Percentiles rank a stretch among this genome's conserved stretches.
phyloP scores from a whole-genome alignment of 305 asterid species.

The Galium porrigens region DNA sequence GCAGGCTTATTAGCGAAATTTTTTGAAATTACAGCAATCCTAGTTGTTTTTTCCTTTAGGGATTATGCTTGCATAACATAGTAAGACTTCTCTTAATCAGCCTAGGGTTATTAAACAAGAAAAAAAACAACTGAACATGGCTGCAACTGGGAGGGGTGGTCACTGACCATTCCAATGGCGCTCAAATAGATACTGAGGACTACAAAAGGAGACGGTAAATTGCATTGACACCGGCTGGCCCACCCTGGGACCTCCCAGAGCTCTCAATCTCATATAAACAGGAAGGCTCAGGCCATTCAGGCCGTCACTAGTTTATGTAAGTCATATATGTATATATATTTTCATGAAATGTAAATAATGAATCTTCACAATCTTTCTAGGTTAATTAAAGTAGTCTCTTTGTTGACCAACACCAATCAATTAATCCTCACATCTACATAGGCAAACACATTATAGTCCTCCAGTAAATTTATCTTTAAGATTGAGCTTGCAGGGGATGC shows the following conservation, averaged over 20 bases:
- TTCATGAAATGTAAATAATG: neutral
- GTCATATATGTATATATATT: neutral
- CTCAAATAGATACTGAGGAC: too few species aligned
- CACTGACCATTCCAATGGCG: too few species aligned
- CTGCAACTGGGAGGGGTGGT: too few species aligned
- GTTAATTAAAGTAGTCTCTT: neutral
- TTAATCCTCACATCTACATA: neutral
- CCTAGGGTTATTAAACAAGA: neutral
- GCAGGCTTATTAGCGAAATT: neutral
- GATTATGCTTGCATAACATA: neutral
- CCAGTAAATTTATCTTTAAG: neutral
- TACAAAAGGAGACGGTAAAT: too few species aligned
- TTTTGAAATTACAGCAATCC: neutral
- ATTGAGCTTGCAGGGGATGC: neutral
- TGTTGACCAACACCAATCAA: neutral
- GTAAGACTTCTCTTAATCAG: neutral
- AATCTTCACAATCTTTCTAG: neutral
- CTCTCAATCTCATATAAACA: neutral
- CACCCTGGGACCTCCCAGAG: neutral
- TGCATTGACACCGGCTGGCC: too few species aligned
- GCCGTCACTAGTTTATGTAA: neutral
- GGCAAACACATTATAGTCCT: neutral
- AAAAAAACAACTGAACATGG: neutral
- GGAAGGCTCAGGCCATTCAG: neutral
- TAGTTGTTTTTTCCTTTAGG: neutral